Conservation (phyloP, 176 grass and related monocot genomes). For the Stipa capillata region DNA sequence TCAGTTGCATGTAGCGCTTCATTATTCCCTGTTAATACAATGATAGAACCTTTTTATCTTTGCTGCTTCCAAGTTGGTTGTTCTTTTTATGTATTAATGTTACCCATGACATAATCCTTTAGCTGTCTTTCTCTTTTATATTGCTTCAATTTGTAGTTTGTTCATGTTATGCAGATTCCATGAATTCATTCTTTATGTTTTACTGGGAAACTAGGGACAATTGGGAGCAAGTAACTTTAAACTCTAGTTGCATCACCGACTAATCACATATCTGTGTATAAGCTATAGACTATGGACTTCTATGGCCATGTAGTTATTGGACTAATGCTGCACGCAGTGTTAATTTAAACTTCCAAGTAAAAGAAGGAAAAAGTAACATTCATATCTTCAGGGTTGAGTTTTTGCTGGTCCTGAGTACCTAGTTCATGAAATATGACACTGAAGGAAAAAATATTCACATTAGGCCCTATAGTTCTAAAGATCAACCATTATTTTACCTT, state of each 20-base stretch:
- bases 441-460: neutral
- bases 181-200: neutral
- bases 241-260: neutral
- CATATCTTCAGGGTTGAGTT: neutral
- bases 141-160: neutral
- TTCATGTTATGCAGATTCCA: neutral
- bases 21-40: neutral
- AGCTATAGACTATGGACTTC: neutral
- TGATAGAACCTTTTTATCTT: neutral
- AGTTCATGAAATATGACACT: neutral
- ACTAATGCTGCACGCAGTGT: neutral
- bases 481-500: neutral
- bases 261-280: neutral
- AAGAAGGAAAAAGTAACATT: neutral
- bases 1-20: conserved; percentile 2
- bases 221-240: neutral
- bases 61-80: neutral
- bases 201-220: neutral
- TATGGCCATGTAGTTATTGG: neutral
- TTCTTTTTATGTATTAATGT: neutral
- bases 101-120: too few species aligned
- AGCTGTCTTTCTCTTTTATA: neutral
- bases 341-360: neutral
- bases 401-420: neutral
- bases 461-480: neutral